Evolutionary conservation across 345 rosid species (phyloP).

Genomic region (Hirschfeldia incana): DNA sequence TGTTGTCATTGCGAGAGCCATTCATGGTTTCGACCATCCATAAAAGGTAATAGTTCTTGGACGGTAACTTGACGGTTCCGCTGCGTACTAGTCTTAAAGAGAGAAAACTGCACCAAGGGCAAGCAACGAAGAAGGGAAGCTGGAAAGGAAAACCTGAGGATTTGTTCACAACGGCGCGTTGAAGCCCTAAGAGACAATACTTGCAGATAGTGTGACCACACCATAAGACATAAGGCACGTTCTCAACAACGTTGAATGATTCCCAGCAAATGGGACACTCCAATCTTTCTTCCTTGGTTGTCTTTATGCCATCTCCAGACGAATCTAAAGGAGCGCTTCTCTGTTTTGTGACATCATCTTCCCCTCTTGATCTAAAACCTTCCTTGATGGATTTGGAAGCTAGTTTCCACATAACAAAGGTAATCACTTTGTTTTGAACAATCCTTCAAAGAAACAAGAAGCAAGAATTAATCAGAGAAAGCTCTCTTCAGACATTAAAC

Average conservation of each 20-base stretch:
- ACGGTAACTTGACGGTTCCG: not conserved
- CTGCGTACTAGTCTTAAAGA: not conserved
- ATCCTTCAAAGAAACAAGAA: constrained; percentile 10
- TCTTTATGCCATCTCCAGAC: constrained; percentile 19
- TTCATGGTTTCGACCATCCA: not conserved
- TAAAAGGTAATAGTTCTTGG: not conserved
- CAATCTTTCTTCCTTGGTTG: not conserved
- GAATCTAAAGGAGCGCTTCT: not conserved
- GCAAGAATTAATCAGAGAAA: constrained; percentile 5
- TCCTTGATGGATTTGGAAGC: not conserved
- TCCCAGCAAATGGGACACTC: not conserved
- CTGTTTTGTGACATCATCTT: not conserved
- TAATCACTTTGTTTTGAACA: not conserved
- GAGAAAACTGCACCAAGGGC: not conserved
- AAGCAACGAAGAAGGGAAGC: not conserved
- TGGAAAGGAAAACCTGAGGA: not conserved
- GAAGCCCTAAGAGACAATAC: not conserved
- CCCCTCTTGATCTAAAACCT: not conserved
- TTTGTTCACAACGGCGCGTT: not conserved
- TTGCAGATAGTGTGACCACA: not conserved
- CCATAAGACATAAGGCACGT: not conserved
- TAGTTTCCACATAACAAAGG: not conserved
- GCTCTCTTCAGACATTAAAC: not conserved
- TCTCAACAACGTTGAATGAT: not conserved
- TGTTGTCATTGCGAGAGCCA: not conserved